Conservation (phyloP, 345 rosid genomes). For the Rhizophora apiculata region DNA sequence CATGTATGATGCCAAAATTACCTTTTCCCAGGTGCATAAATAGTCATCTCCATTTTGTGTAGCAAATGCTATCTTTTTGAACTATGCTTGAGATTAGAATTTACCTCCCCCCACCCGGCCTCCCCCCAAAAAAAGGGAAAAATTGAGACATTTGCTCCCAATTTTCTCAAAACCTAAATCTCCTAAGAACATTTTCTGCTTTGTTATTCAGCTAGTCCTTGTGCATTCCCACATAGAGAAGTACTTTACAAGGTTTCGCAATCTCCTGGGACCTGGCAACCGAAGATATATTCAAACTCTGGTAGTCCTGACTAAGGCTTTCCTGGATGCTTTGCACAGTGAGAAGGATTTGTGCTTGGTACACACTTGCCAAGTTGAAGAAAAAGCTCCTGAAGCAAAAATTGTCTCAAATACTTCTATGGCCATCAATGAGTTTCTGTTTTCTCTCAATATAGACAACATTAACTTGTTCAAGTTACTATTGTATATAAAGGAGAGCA, state of each 20-base stretch:
- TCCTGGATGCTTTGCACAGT: constrained; percentile 48
- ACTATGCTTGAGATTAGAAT: no score
- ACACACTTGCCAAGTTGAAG: constrained; percentile 32
- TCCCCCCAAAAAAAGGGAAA: no score
- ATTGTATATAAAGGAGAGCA: constrained; percentile 74
- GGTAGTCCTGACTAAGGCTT: constrained; percentile 62
- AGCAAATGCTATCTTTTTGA: no score
- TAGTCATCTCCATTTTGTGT: not conserved
- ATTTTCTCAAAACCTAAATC: not conserved
- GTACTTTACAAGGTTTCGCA: constrained; percentile 68
- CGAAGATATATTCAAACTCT: constrained; percentile 90
- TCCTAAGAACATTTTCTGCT: not conserved
- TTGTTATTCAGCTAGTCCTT: constrained; percentile 58
- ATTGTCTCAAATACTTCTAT: constrained; percentile 44
- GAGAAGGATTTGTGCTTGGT: constrained; percentile 30
- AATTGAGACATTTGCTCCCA: not conserved
- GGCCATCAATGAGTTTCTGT: constrained; percentile 80
- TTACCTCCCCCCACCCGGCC: no score
- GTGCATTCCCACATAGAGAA: constrained; percentile 57
- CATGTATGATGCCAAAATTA: constrained; percentile 80
- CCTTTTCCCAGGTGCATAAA: constrained; percentile 56
- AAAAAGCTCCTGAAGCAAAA: constrained; percentile 32
- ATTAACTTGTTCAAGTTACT: constrained; percentile 80
- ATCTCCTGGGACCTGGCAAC: constrained; percentile 78
- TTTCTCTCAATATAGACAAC: constrained; percentile 78